phyloP scores from a whole-genome alignment of 75 land plant species.

The Pinus albicaulis region DNA sequence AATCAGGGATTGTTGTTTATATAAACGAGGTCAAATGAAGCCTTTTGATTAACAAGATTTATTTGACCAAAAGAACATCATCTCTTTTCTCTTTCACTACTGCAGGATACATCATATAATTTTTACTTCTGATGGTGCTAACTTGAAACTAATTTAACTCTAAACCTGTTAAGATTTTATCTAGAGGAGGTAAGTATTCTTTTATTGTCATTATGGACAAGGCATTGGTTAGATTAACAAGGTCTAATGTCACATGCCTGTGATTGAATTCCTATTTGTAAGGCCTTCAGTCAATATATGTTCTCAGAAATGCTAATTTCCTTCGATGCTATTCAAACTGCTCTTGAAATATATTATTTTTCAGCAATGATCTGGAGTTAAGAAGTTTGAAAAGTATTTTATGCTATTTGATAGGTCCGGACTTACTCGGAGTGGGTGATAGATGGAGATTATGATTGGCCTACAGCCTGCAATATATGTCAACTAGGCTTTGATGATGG shows the following conservation, averaged over 20 bases:
- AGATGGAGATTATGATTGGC: conserved; percentile 99
- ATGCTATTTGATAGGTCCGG: conserved; percentile 50
- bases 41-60: not conserved
- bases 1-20: not conserved
- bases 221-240: not conserved
- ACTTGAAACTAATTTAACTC: not conserved
- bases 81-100: not conserved
- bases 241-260: not conserved
- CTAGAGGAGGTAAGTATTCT: not conserved
- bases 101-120: not conserved
- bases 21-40: not conserved
- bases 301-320: not conserved
- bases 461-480: conserved; percentile 71
- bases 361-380: not conserved
- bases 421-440: conserved; percentile 99
- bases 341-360: not conserved
- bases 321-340: not conserved
- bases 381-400: not conserved
- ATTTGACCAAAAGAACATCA: not conserved
- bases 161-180: too few species aligned
- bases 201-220: not conserved
- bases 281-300: not conserved
- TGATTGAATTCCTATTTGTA: not conserved
- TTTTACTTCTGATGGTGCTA: not conserved
- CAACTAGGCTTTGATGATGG: conserved; percentile 55